Conservation (phyloP, 441 rosid genomes). For the Gossypium laxum region DNA sequence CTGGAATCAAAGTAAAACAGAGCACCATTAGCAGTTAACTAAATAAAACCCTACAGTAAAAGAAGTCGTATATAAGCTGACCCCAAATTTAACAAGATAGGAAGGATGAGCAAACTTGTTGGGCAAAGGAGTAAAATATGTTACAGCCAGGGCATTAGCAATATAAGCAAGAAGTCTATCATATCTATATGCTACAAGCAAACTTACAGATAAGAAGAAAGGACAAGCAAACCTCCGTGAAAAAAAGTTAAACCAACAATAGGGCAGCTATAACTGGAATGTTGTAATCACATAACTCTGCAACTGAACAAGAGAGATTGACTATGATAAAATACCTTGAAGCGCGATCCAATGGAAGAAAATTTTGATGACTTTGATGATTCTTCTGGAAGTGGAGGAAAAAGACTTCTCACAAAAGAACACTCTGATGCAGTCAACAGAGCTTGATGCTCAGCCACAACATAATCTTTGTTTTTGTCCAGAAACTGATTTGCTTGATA, state of each 20-base stretch:
- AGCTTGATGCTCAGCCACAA: slow-evolving; percentile 98
- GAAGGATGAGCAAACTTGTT: background rate
- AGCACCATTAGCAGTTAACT: background rate
- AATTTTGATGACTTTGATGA: slow-evolving; percentile 92
- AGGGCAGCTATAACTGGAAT: background rate
- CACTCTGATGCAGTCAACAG: slow-evolving; percentile 75
- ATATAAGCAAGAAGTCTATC: background rate
- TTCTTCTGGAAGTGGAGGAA: slow-evolving; percentile 89
- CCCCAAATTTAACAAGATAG: background rate
- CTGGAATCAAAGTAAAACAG: background rate
- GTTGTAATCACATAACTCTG: background rate
- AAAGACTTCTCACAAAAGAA: slow-evolving; percentile 70
- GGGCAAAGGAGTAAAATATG: background rate
- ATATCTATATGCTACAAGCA: slow-evolving; percentile 8
- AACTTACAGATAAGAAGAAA: background rate
- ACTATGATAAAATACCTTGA: slow-evolving; percentile 49
- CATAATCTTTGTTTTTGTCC: slow-evolving; percentile 98
- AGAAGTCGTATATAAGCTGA: background rate
- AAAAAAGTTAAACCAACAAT: slow-evolving; percentile 4
- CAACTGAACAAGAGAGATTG: background rate
- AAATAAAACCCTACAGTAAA: background rate
- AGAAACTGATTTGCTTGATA: slow-evolving; percentile 94
- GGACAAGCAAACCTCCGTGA: slow-evolving; percentile 1
- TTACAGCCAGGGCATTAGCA: background rate
- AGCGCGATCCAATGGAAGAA: slow-evolving; percentile 97